Evolutionary conservation across 1,284 basidiomycete genomes (phyloP).

Genomic region (Pseudozyma thailandica): DNA sequence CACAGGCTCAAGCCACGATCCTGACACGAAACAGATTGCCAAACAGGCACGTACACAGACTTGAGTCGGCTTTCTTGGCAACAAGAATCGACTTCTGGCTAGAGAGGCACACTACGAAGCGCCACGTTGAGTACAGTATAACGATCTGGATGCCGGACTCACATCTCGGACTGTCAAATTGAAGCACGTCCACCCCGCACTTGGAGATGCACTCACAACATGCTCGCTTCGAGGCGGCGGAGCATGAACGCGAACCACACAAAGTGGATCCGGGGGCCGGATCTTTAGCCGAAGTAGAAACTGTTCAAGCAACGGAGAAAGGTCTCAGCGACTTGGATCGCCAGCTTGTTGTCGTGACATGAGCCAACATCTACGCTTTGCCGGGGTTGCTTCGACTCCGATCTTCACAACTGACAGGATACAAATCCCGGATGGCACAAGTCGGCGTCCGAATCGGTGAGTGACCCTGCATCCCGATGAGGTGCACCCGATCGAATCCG

Average conservation of each 20-base stretch:
- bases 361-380: constrained; percentile 3
- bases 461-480: constrained; percentile 14
- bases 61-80: not conserved
- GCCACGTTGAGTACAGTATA: too few relatives aligned
- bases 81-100: not conserved
- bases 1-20: too few relatives aligned
- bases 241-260: not conserved
- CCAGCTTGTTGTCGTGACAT: not conserved
- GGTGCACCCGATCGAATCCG: constrained; percentile 1
- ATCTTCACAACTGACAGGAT: constrained; percentile 4
- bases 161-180: not conserved
- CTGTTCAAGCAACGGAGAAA: not conserved
- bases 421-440: constrained; percentile 31
- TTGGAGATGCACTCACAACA: not conserved
- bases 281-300: constrained; percentile 4
- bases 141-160: too few relatives aligned
- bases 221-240: not conserved
- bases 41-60: too few relatives aligned
- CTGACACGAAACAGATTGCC: too few relatives aligned
- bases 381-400: not conserved
- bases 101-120: not conserved
- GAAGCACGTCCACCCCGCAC: constrained; percentile 13
- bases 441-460: constrained; percentile 20
- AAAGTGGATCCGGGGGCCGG: not conserved
- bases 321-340: not conserved